Evolutionary conservation across 768 basidiomycete species (phyloP), one percentile per base, ranked within the genome.

Genomic region (Mycena filopes): DNA sequence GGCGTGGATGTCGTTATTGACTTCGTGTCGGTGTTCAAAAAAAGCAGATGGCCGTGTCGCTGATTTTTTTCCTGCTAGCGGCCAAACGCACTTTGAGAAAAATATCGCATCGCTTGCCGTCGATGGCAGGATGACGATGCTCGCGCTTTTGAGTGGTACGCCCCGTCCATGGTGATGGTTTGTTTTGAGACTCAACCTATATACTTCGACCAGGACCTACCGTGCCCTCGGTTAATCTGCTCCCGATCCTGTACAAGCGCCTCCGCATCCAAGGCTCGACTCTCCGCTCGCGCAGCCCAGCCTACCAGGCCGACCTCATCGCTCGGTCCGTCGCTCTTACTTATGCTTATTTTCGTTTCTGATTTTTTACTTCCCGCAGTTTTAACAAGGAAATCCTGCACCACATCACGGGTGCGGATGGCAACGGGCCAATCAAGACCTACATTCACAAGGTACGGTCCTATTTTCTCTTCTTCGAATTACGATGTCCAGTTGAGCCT

Each of bases 251-350:
- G 61, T 89, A 82, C 76, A 98, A 96, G 79, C 89, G 95, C 20
- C 86, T 98, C 54, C 88, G 89, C 26, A 90, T 98, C 54, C 90
- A 95, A 76, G 95, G 96, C 23, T 93, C 94, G 23, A 97, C 95
- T 2, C 80, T 98, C 31, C 88, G 95, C 25, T 87, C 90, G 31
- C 87, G 94, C 47, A 84, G 87, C 26, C 71, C 82, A n/a, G 80
- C 84, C 66, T 98, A 97, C 76, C 95, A 98, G 76, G 82, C 85
- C 4, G 84, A 91, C 23, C 81, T 97, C 53, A 84, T 93, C 59
- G 74, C 77, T 45, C 83, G 82, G 91, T 89, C 66, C 51, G 81
- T 71, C 11, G 6, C 36, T 20, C 6, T 26, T 41, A 29, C 36
- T 23, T 40, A 53, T 36, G 8, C 5, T 20, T 7, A 26, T 46